phyloP scores from a whole-genome alignment of 73 alveolate genomes.

The Paramecium tetraurelia region DNA sequence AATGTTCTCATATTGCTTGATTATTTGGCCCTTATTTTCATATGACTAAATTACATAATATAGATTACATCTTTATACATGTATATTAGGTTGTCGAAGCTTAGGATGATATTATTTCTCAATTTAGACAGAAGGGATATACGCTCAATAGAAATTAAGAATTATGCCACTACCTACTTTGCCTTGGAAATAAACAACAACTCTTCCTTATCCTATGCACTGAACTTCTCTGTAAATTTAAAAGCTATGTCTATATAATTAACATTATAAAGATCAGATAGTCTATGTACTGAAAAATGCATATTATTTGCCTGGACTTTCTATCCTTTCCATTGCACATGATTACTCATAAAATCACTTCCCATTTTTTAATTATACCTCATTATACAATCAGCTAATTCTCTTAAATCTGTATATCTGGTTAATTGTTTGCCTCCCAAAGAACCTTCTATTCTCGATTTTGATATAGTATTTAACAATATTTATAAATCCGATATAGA shows the following conservation, averaged over 20 bases:
- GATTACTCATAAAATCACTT: neutral
- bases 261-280: constrained; percentile 14
- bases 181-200: constrained; percentile 1
- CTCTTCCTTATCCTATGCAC: neutral
- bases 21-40: constrained; percentile 9
- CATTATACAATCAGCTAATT: neutral
- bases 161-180: constrained; percentile 22
- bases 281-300: neutral
- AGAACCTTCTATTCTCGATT: constrained; percentile 7
- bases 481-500: neutral
- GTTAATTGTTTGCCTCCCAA: neutral
- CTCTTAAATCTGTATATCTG: neutral
- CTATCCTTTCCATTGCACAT: neutral
- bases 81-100: constrained; percentile 8
- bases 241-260: constrained; percentile 16
- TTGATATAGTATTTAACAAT: neutral
- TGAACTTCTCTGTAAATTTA: neutral
- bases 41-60: neutral
- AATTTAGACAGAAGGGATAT: neutral
- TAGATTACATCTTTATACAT: neutral
- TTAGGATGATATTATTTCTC: neutral
- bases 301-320: neutral
- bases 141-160: constrained; percentile 1
- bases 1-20: constrained; percentile 26
- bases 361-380: neutral